Conservation (phyloP, 108 stramenopile genomes). For the Skeletonema tropicum region DNA sequence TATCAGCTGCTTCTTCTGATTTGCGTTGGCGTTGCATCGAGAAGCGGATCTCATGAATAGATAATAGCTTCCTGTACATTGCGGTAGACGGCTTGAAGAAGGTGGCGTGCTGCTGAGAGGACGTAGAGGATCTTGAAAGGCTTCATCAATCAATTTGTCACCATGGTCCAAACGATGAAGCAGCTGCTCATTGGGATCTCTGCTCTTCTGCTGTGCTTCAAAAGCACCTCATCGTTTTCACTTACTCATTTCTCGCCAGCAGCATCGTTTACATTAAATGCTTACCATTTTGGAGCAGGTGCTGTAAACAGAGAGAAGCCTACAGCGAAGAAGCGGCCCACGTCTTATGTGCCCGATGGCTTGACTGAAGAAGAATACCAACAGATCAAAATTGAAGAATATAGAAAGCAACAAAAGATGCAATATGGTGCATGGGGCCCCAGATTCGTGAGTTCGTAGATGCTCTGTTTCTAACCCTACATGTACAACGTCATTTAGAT, state of each 20-base stretch:
- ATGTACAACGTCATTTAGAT: neutral
- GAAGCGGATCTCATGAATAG: no score
- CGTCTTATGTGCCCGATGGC: constrained; percentile 62
- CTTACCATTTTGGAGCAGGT: constrained; percentile 2
- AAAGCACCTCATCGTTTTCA: neutral
- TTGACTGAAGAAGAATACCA: constrained; percentile 58
- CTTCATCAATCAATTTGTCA: neutral
- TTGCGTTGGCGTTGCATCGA: no score
- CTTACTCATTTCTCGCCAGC: neutral
- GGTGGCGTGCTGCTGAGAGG: neutral
- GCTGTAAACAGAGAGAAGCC: neutral
- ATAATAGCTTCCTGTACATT: no score
- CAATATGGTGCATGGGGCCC: constrained; percentile 74
- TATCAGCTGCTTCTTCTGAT: no score
- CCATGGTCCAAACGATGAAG: neutral
- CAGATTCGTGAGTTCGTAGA: constrained; percentile 30
- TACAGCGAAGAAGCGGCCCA: neutral
- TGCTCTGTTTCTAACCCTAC: neutral
- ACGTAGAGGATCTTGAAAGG: neutral
- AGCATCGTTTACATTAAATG: neutral
- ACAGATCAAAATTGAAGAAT: constrained; percentile 55
- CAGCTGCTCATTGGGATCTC: neutral
- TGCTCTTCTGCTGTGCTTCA: neutral
- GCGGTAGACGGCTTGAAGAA: no score
- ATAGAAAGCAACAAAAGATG: constrained; percentile 42